Base-by-base conservation (phyloP, 2,329 filamentous ascomycete genomes). In the Dryadomyces quercivorus region DNA sequence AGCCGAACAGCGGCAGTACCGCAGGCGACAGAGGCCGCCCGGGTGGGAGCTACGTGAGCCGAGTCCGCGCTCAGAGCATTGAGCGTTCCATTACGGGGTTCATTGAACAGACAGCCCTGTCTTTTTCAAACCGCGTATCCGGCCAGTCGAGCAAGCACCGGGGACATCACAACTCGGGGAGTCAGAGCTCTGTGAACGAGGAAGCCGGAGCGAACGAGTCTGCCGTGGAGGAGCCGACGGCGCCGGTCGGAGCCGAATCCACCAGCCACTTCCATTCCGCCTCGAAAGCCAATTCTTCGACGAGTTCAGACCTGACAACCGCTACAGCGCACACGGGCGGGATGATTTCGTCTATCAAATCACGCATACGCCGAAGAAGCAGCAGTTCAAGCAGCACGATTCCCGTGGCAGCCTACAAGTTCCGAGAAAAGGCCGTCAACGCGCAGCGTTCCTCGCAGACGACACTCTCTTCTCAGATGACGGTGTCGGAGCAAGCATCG, bases 71-170 rank as follows among this genome's bases (percentile, higher is more conserved):
- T 1, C 64, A 63, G 57, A 66, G 62, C 47, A 59, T 61, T 1
- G 64, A 66, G 42, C 59, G 61, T 5, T 63, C 63, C 2, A 58
- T 66, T 44, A 60, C 58, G 9, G 61, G 60, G 1, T 58, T 64
- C 15, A 59, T 59, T 26, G 63, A 65, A 20, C 62, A 66, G 46
- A 52, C 52, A 2, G 53, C 51, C 0, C 48, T 56, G 26, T 10
- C 31, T 2, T 15, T 1, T 52, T 49, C 21, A 31, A 52, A 15
- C 12, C n/a, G n/a, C 15, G 26, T 10, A 15, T n/a, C 9, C 50
- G 20, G 4, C 52, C 3, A 51, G 45, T 10, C 26, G 42, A 34
- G 26, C 47, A 8, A 52, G 47, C 38, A 15, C 31, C 31, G 16
- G 13, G 21, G n/a, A 20, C 20, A 44, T 5, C 16, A 38, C 5